Conservation (phyloP, 129 eudicot genomes). For the Artemisia argyi region DNA sequence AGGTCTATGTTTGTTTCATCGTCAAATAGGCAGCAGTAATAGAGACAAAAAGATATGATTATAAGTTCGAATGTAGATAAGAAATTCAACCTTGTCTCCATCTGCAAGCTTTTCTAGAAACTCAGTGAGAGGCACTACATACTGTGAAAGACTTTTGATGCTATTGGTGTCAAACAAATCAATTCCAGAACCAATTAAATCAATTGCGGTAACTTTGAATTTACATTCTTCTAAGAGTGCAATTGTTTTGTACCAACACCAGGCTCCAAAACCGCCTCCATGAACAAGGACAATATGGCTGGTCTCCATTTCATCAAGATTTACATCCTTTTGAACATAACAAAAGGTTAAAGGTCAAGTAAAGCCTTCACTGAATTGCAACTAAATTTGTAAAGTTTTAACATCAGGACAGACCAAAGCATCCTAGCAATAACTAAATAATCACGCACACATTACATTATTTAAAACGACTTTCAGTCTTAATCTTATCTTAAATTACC, state of each 20-base stretch:
- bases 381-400: background rate
- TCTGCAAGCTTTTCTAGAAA: slow-evolving; percentile 75
- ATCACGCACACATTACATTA: slow-evolving; percentile 1
- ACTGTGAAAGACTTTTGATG: slow-evolving; percentile 77
- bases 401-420: slow-evolving; percentile 3
- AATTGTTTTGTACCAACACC: slow-evolving; percentile 99
- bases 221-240: slow-evolving; percentile 88
- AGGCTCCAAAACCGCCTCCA: slow-evolving; percentile 99
- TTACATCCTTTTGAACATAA: slow-evolving; percentile 51
- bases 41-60: background rate
- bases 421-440: background rate
- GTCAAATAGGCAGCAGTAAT: slow-evolving; percentile 2
- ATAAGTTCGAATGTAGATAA: background rate
- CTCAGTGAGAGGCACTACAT: slow-evolving; percentile 77
- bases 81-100: slow-evolving; percentile 72
- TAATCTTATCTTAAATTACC: background rate
- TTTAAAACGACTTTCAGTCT: background rate
- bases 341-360: background rate
- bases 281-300: slow-evolving; percentile 87
- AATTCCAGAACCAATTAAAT: slow-evolving; percentile 91
- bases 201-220: slow-evolving; percentile 88
- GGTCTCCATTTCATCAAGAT: slow-evolving; percentile 68
- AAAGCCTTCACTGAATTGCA: background rate
- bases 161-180: slow-evolving; percentile 78
- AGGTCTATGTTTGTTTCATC: background rate